Evolutionary conservation across 495 filamentous ascomycete genomes (phyloP), one percentile per base, ranked within the genome.

Genomic region (Podospora conica): DNA sequence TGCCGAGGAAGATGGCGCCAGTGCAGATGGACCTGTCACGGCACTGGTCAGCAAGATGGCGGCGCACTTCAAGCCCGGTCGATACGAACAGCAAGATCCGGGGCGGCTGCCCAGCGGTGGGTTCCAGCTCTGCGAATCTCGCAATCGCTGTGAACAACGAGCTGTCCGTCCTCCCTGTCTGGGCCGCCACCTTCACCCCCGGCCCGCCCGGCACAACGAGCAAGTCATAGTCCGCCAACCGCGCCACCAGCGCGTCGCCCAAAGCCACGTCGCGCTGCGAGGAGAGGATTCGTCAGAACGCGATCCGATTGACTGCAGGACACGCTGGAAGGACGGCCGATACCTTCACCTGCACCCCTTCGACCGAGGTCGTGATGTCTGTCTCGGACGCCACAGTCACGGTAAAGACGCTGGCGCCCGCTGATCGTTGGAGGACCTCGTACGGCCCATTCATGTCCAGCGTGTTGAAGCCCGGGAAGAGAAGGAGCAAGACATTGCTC

Each of bases 391-490:
- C 61, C 22, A 67, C 65, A 10, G 54, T 67, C 8, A 67, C 40
- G 7, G 53, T 21, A 18, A 67, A 67, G 10, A 55, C 24, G 10
- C 55, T 53, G 60, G 60, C 54, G 3, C 10, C 18, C 9, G 53
- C 56, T 6, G 65, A 59, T 12, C 58, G 63, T 6, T 40, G 29
- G 7, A 67, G 40, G 2, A 64, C 31, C 40, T 67, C 65, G 23
- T 67, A 67, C 1, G 65, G 65, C 11, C 65, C 65, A n/a, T 63
- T 64, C 60, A 63, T 63, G 55, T 67, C 65, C 55, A 67, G 21
- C n/a, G 61, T 67, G 31, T 67, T 67, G 65, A 67, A 67, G 12
- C 65, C 65, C 5, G 60, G 60, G n/a, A 63, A 64, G 20, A 67
- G 55, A 20, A 67, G 5, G 23, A 67, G 54, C 61, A 67, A 40